Base-by-base conservation (phyloP, 1,139 yeast genomes). In the Candida glucosophila region DNA sequence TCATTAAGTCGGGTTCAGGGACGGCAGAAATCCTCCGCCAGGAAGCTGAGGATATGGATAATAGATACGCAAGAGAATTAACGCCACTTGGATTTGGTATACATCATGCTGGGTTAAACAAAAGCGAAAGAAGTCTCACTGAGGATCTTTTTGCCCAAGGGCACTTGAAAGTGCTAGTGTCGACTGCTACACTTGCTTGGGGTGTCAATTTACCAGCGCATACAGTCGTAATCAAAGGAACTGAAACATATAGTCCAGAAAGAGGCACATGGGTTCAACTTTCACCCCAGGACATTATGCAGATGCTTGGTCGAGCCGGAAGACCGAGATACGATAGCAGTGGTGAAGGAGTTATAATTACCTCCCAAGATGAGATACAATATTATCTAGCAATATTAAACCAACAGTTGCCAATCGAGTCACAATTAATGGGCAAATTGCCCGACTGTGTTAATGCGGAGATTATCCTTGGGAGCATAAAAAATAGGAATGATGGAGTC, bases 131-230 rank as follows among this genome's bases (percentile, higher is more conserved):
- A 46, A 65, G 77, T 5, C 64, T 76, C 2, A 76, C 88, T 0
- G 98, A 90, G 52, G 90, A 82, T 41, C 56, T 83, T 23, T 90
- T 90, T 57, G 88, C 94, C 1, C 90, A 77, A 36, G 95, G 97
- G 3, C 76, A 79, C 30, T 55, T 85, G 15, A 77, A 75, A 40
- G 85, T 88, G 1, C 61, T 90, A 27, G 93, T 88, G 1, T 85
- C 94, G 0, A 90, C 98, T 1, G 95, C 97, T 0, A 90, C 98
- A 0, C 68, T 90, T 36, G 97, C 98, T 0, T 90, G 97, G 98
- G 98, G 98, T 65, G 97, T 90, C 19, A 90, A 90, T 47, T 65
- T 90, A 30, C 98, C 98, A 1, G 97, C 97, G 0, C 96, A 90
- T 41, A 85, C 96, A 0, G 98, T 90, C 15, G 77, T 90, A 15